Base-by-base conservation (phyloP, 345 rosid species). In the Anacardium occidentale region DNA sequence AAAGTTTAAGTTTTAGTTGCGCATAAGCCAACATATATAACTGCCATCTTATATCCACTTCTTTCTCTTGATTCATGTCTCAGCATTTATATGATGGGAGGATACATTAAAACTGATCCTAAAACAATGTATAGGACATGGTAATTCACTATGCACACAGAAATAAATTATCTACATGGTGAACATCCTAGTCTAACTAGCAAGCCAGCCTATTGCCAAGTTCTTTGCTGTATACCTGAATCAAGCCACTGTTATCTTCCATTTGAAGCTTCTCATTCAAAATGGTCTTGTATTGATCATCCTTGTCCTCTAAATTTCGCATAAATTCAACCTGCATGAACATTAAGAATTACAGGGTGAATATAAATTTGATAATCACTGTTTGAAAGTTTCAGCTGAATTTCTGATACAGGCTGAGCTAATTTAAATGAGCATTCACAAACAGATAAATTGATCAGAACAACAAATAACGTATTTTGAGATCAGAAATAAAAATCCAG, bases 231-330 rank as follows among this genome's bases (percentile, higher is more conserved):
- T 85, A 86, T 34, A 85, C 84, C 78, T 85, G 85, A 83, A 86
- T 87, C 78, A 87, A 76, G 57, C 93, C 86, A 50, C 78, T 78
- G 8, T 79, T 63, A 62, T 81, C 86, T 52, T 84, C 71, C 62
- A 81, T 71, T 68, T 83, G 86, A 78, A 94, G 89, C 78, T 89
- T 91, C 77, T 91, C 87, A 71, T 89, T 79, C 78, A 90, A 73
- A 73, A 90, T 68, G 42, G 74, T 76, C 78, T 78, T 81, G 76
- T 78, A 91, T 50, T 85, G 71, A 3, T 83, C 85, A 75, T 94
- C 98, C 68, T 78, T 86, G 60, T 85, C 88, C 77, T 90, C 93
- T 73, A 88, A 79, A 76, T 79, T 86, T 51, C 88, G 82, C 89
- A 87, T 89, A 14, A 91, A 81, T 74, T 91, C 96, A 13, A 94